These are phyloP conservation scores for Hypoxylon sp. DNA, from an alignment of 2,329 filamentous ascomycete genomes.

Conservation along the genomic window DNA sequence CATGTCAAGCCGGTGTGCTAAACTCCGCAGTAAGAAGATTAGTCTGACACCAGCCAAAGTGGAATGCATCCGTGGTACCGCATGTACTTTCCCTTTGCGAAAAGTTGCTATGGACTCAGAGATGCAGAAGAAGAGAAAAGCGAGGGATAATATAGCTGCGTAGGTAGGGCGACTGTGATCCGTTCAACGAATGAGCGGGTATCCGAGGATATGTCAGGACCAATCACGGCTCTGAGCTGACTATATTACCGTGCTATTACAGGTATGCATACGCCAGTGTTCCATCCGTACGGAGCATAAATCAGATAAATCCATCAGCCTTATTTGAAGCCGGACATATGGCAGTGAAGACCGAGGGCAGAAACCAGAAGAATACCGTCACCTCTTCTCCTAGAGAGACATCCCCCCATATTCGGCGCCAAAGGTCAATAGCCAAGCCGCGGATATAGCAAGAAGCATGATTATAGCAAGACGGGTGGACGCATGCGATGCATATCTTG, in stretches of 20 bases:
- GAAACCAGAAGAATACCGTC: background rate
- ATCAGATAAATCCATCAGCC: conserved; percentile 27
- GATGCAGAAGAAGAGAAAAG: conserved; percentile 12
- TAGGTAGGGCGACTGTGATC: conserved; percentile 13
- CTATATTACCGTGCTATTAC: conserved; percentile 11
- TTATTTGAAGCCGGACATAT: conserved; percentile 16
- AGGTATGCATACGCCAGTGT: conserved; percentile 22
- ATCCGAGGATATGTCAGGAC: conserved; percentile 33
- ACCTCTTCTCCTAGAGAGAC: too few species aligned
- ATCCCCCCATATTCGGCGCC: conserved; percentile 1
- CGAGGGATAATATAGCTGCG: conserved; percentile 19
- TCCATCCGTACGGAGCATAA: conserved; percentile 17
- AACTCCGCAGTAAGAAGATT: conserved; percentile 27
- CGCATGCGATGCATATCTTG: conserved; percentile 39
- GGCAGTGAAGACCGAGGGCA: background rate
- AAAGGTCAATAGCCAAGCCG: conserved; percentile 19
- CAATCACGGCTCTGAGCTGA: conserved; percentile 22
- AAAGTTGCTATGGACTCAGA: background rate
- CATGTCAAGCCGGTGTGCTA: conserved; percentile 31
- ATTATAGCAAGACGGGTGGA: conserved; percentile 28
- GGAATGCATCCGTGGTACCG: conserved; percentile 27
- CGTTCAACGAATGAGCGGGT: conserved; percentile 26
- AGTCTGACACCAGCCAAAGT: conserved; percentile 27
- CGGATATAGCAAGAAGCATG: conserved; percentile 23
- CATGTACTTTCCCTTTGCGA: conserved; percentile 39